Evolutionary conservation across 371 early-diverging fungal genomes (phyloP), one percentile per base, ranked within the genome.

Genomic region (Mortierella sp.): DNA sequence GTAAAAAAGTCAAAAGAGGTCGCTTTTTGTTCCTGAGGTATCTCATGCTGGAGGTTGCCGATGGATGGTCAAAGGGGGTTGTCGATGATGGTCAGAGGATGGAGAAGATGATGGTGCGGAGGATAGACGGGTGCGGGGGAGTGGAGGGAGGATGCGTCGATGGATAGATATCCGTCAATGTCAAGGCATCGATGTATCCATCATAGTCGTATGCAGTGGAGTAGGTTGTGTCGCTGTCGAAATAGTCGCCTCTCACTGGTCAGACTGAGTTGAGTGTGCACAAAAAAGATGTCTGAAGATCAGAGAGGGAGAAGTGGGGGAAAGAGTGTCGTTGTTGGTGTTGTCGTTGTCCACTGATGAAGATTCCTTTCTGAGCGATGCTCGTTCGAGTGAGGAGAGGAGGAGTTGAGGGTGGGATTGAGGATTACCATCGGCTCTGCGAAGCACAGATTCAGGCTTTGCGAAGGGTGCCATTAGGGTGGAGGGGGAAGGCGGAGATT

Each of bases 391-490:
- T 45, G 63, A 24, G 68, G 50, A 29, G 50, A 48, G 26, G 64
- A 40, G 19, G 67, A n/a, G 64, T 8, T n/a, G 65, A 31, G 67
- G 41, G 7, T 19, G 26, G 45, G 66, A 40, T 13, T 8, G 19
- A 8, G 31, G 13, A 74, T 73, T 82, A 82, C 83, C 83, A 82
- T 82, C 83, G 72, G 83, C 83, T 82, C 83, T 77, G 74, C 83
- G 77, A 74, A 82, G 83, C 83, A 82, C 83, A 45, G 78, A 77
- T 70, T 82, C 83, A 40, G 83, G 83, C 75, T 77, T 82, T 73
- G 78, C 77, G 78, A 82, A 82, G 44, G 83, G 83, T 74, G 83
- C 78, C 83, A 82, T 82, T 78, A 70, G 71, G 39, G 47, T 31
- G 68, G 45, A 39, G 52, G 63, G 58, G 61, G 66, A 37, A 47